Conservation (phyloP, 495 filamentous ascomycete genomes). For the Recurvomyces mirabilis region DNA sequence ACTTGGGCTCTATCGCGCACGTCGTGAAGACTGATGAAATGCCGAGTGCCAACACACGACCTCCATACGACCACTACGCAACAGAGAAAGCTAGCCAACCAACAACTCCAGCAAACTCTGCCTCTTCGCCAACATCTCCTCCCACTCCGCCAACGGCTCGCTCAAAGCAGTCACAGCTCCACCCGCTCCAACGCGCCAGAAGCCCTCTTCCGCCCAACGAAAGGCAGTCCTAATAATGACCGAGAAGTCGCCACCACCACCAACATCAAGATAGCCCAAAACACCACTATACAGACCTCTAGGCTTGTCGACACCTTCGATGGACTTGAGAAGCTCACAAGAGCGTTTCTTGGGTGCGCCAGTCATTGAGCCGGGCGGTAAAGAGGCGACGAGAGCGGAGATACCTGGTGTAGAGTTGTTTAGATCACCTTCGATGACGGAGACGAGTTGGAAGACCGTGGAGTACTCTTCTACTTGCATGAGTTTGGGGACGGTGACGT, state of each 20-base stretch:
- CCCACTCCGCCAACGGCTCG: conserved; percentile 64
- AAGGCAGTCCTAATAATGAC: conserved; percentile 77
- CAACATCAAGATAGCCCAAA: conserved; percentile 76
- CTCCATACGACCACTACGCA: no score
- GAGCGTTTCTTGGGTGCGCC: conserved; percentile 86
- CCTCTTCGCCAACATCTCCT: conserved; percentile 84
- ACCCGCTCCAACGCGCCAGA: conserved; percentile 78
- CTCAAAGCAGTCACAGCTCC: conserved; percentile 79
- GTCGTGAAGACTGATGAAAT: no score
- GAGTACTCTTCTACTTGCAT: conserved; percentile 82
- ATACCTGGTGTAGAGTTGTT: conserved; percentile 29
- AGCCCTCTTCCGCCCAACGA: conserved; percentile 51
- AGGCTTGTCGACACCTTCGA: conserved; percentile 50
- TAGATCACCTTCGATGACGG: conserved; percentile 67
- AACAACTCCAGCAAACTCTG: conserved; percentile 38
- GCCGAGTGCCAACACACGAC: no score
- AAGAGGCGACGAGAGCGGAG: conserved; percentile 61
- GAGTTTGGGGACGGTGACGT: conserved; percentile 54
- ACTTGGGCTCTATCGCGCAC: neutral
- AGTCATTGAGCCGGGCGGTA: conserved; percentile 91
- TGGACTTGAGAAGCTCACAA: conserved; percentile 61
- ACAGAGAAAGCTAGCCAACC: neutral
- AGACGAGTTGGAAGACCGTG: conserved; percentile 81
- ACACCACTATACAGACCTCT: conserved; percentile 84
- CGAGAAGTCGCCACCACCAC: conserved; percentile 76